Conservation (phyloP, 2,329 filamentous ascomycete genomes). For the Botrytis fabae region DNA sequence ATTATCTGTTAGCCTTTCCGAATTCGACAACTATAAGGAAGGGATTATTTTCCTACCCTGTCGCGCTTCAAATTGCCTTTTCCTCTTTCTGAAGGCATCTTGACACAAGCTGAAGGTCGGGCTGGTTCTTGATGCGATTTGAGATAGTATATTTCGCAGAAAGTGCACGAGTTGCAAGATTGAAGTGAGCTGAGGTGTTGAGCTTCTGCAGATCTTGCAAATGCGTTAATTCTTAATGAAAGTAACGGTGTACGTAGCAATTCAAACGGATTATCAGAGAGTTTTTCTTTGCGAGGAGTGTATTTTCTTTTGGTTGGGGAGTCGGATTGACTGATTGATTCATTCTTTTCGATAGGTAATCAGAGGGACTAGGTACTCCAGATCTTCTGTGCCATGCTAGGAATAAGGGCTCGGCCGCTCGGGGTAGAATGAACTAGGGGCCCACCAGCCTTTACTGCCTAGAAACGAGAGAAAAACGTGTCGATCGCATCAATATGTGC, state of each 20-base stretch:
- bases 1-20: constrained; percentile 29
- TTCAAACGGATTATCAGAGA: not conserved
- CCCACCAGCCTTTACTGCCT: not conserved
- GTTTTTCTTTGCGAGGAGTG: constrained; percentile 1
- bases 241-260: not conserved
- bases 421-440: not conserved
- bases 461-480: not conserved
- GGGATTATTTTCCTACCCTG: constrained; percentile 4
- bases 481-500: not conserved
- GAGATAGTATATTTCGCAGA: not conserved
- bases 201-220: not conserved
- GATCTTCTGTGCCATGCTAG: not conserved
- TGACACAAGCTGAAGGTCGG: not conserved
- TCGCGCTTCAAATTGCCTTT: constrained; percentile 19
- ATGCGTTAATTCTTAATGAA: not conserved
- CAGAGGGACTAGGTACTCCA: not conserved
- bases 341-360: not conserved
- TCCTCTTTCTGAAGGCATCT: constrained; percentile 5
- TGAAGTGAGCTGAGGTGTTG: not conserved
- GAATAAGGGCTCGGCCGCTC: not conserved
- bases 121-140: not conserved
- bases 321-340: not conserved
- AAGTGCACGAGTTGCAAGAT: not conserved
- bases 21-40: not conserved
- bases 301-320: constrained; percentile 15